Percentiles rank a stretch among this genome's conserved stretches.
Conservation (phyloP, 495 filamentous ascomycete species). For the Xylaria castorea region DNA sequence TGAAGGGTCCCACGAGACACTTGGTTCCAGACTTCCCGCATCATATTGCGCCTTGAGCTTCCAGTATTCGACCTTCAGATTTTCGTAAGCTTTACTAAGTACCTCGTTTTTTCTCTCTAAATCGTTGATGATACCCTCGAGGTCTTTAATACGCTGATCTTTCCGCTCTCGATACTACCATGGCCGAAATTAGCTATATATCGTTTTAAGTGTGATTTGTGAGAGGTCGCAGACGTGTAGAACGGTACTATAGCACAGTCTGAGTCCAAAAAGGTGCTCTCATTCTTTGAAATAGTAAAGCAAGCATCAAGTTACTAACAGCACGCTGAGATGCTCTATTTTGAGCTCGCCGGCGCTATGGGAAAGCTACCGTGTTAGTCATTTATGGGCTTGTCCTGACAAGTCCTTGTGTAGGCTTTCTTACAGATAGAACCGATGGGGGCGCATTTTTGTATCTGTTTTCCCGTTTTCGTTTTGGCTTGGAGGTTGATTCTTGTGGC, state of each 20-base stretch:
- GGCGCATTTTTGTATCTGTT: slow-evolving; percentile 59
- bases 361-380: slow-evolving; percentile 32
- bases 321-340: slow-evolving; percentile 64
- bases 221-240: background rate
- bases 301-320: slow-evolving; percentile 22
- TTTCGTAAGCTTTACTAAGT: slow-evolving; percentile 29
- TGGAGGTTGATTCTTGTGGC: slow-evolving; percentile 43
- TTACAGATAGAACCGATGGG: slow-evolving; percentile 55
- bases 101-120: slow-evolving; percentile 53
- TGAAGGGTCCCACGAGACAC: slow-evolving; percentile 3
- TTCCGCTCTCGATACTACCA: slow-evolving; percentile 76
- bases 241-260: background rate
- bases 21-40: background rate
- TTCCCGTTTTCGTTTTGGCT: slow-evolving; percentile 56
- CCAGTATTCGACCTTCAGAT: background rate
- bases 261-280: background rate
- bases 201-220: background rate
- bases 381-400: background rate
- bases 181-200: slow-evolving; percentile 51
- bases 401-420: slow-evolving; percentile 20
- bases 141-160: slow-evolving; percentile 80
- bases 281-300: background rate
- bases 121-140: slow-evolving; percentile 75
- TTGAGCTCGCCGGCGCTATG: slow-evolving; percentile 62
- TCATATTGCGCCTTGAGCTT: background rate